These are phyloP conservation scores for Cryptomeria japonica DNA, from an alignment of 75 land plant genomes.

Conservation along the genomic window DNA sequence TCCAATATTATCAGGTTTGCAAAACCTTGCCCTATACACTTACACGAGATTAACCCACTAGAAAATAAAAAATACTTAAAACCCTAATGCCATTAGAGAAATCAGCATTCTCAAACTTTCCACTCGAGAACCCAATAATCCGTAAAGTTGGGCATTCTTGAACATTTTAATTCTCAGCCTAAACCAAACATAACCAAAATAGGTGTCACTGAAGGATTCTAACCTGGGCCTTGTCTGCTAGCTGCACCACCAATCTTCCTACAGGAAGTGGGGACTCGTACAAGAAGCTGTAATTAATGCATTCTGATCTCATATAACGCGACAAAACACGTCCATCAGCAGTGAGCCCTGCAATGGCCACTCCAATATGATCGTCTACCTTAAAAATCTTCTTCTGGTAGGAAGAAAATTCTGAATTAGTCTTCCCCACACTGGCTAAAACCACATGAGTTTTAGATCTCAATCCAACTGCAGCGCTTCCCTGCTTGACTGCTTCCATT, in stretches of 20 bases:
- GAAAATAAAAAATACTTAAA: neutral
- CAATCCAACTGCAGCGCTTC: constrained; percentile 89
- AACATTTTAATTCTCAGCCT: neutral
- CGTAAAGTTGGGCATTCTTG: neutral
- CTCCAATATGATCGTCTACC: constrained; percentile 90
- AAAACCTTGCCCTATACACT: neutral
- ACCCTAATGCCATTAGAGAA: neutral
- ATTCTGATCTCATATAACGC: constrained; percentile 77
- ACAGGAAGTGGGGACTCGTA: constrained; percentile 90
- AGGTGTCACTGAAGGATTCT: neutral
- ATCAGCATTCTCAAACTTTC: no score
- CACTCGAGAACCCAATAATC: no score
- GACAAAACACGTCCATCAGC: constrained; percentile 94
- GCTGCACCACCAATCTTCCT: constrained; percentile 84
- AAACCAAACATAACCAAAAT: neutral
- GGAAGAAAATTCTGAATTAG: constrained; percentile 88
- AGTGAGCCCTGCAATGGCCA: constrained; percentile 92
- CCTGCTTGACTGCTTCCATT: constrained; percentile 99
- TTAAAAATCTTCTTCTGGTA: constrained; percentile 96
- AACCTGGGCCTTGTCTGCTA: constrained; percentile 99
- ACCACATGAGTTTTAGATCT: constrained; percentile 85
- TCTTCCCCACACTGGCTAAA: constrained; percentile 82
- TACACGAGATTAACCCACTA: neutral
- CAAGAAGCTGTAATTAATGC: constrained; percentile 80
- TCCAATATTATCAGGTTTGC: neutral